Conservation (phyloP, 768 basidiomycete species). For the Tulasnella sp. region DNA sequence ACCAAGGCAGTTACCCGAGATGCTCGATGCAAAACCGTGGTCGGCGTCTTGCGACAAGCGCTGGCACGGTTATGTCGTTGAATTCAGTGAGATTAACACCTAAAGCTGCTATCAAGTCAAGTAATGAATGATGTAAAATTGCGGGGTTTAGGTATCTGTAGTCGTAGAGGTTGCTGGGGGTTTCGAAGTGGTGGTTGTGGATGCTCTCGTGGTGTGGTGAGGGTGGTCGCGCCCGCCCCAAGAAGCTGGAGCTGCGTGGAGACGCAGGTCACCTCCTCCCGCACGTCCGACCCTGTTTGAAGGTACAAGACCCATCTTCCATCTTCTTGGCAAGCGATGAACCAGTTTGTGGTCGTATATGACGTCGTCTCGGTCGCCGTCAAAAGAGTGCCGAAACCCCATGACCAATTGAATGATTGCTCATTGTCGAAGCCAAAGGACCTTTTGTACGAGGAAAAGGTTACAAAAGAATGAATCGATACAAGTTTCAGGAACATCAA, state of each 20-base stretch:
- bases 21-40: too few relatives aligned
- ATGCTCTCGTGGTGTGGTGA: too few relatives aligned
- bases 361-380: not conserved
- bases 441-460: not conserved
- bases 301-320: constrained; percentile 9
- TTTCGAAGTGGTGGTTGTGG: not conserved
- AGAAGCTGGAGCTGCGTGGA: not conserved
- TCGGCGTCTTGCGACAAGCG: too few relatives aligned
- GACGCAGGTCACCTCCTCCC: not conserved
- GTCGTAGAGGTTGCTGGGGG: not conserved
- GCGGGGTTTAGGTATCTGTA: not conserved
- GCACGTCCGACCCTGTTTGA: constrained; percentile 2
- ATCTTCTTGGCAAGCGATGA: constrained; percentile 24
- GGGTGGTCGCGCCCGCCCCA: not conserved
- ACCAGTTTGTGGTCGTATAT: not conserved
- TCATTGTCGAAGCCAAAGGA: constrained; percentile 18
- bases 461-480: too few relatives aligned
- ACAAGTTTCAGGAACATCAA: not conserved
- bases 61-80: too few relatives aligned
- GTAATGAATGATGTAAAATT: too few relatives aligned
- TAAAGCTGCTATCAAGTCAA: too few relatives aligned
- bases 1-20: too few relatives aligned
- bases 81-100: too few relatives aligned
- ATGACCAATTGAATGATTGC: constrained; percentile 5
- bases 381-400: not conserved